A percentile compares a stretch with the other conserved stretches of the same genome.
phyloP scores from a whole-genome alignment of 192 early-diverging fungal species.

The Linnemannia exigua region DNA sequence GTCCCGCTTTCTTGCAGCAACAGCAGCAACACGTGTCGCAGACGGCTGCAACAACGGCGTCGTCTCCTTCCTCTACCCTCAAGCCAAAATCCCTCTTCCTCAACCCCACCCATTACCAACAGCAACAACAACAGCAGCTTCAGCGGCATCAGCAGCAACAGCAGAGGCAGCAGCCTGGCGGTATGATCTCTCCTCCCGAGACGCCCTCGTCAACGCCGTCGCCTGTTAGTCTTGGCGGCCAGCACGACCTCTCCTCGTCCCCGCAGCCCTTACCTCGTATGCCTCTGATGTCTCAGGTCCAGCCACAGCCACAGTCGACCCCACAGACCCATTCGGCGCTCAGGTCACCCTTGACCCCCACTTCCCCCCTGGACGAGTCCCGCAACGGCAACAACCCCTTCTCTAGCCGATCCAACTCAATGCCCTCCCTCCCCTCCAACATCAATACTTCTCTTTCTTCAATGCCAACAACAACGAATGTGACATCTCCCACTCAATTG shows the following conservation, averaged over 20 bases:
- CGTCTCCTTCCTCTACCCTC: neutral
- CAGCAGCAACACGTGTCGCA: neutral
- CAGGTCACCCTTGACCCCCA: conserved; percentile 20
- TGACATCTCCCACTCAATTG: no score
- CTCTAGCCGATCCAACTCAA: conserved; percentile 2
- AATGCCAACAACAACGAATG: neutral
- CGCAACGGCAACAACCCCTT: neutral
- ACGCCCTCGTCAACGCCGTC: conserved; percentile 41
- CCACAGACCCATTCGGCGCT: neutral
- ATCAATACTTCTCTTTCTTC: neutral
- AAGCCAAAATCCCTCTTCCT: neutral
- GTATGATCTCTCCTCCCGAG: conserved; percentile 42
- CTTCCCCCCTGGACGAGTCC: conserved; percentile 1
- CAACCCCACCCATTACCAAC: neutral
- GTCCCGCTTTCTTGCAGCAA: neutral
- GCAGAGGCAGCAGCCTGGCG: neutral
- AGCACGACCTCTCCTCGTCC: neutral
- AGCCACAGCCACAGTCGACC: neutral
- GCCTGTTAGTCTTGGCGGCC: neutral
- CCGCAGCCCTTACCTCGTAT: neutral
- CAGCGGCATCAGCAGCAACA: neutral
- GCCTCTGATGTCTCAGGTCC: neutral
- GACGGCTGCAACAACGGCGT: neutral
- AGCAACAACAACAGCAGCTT: neutral
- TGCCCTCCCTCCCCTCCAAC: neutral